These are phyloP conservation scores for Mycena olivaceomarginata DNA, from an alignment of 768 basidiomycete species.

Conservation along the genomic window DNA sequence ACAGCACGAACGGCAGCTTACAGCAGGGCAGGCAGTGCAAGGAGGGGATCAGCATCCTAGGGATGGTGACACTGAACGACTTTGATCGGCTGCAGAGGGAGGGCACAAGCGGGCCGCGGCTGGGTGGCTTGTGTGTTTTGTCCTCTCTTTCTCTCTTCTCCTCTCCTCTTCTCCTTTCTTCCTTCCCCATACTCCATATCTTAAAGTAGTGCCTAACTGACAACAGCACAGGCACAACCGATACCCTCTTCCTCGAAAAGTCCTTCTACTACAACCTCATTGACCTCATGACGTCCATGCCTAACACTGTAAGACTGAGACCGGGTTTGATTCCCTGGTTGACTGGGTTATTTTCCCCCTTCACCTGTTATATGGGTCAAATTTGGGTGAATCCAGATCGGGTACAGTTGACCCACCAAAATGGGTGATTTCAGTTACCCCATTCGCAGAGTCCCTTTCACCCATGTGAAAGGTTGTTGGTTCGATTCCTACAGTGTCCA, in stretches of 20 bases:
- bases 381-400: too few species aligned
- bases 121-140: conserved; percentile 86
- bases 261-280: conserved; percentile 88
- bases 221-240: conserved; percentile 76
- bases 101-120: conserved; percentile 77
- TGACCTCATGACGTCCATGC: conserved; percentile 83
- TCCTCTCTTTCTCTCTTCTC: neutral
- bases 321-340: too few species aligned
- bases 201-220: neutral
- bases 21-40: conserved; percentile 62
- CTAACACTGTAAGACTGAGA: conserved; percentile 45
- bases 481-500: too few species aligned
- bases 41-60: conserved; percentile 80
- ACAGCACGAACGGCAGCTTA: conserved; percentile 46
- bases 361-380: too few species aligned
- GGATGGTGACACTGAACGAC: conserved; percentile 88
- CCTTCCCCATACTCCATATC: too few species aligned
- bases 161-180: too few species aligned
- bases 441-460: too few species aligned
- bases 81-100: conserved; percentile 77
- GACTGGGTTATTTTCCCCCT: too few species aligned
- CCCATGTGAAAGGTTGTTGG: too few species aligned
- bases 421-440: too few species aligned
- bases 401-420: too few species aligned
- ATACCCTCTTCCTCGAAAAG: conserved; percentile 90